Evolutionary conservation across 805 yeast species (phyloP).

Genomic region (Wickerhamiella dianesei): DNA sequence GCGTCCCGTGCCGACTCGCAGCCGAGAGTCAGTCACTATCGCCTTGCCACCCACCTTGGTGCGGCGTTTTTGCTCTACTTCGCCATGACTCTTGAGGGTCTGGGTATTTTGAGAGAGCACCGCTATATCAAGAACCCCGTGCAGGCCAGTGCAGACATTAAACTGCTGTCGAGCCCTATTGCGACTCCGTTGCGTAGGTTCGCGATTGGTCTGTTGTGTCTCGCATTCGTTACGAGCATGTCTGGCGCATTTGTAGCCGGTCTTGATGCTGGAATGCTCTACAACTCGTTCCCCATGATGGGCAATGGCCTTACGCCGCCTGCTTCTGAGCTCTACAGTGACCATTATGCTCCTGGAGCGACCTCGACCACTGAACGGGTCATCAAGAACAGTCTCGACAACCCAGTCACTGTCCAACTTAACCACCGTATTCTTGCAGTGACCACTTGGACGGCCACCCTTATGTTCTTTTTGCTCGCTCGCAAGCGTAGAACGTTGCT

Average conservation of each 20-base stretch:
- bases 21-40: slow-evolving; percentile 95
- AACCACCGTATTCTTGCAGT: slow-evolving; percentile 78
- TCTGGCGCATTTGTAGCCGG: slow-evolving; percentile 98
- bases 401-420: slow-evolving; percentile 91
- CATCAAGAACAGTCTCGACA: slow-evolving; percentile 72
- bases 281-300: slow-evolving; percentile 95
- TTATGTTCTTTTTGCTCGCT: slow-evolving; percentile 60
- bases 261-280: slow-evolving; percentile 90
- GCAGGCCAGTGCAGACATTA: slow-evolving; percentile 39
- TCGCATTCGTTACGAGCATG: slow-evolving; percentile 85
- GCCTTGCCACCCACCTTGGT: slow-evolving; percentile 86
- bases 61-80: slow-evolving; percentile 81
- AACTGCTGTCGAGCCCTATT: slow-evolving; percentile 47
- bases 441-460: slow-evolving; percentile 58
- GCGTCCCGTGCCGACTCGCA: slow-evolving; percentile 63
- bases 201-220: slow-evolving; percentile 43
- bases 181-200: slow-evolving; percentile 43
- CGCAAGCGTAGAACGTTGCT: slow-evolving; percentile 38
- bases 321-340: slow-evolving; percentile 61
- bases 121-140: slow-evolving; percentile 55
- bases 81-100: slow-evolving; percentile 83
- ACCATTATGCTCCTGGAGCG: slow-evolving; percentile 37
- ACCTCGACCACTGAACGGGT: slow-evolving; percentile 37
- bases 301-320: slow-evolving; percentile 65
- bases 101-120: slow-evolving; percentile 65